A percentile compares a stretch with the other conserved stretches of the same genome.
Conservation (phyloP, 2,329 filamentous ascomycete genomes). For the Leptodontidium sp. region DNA sequence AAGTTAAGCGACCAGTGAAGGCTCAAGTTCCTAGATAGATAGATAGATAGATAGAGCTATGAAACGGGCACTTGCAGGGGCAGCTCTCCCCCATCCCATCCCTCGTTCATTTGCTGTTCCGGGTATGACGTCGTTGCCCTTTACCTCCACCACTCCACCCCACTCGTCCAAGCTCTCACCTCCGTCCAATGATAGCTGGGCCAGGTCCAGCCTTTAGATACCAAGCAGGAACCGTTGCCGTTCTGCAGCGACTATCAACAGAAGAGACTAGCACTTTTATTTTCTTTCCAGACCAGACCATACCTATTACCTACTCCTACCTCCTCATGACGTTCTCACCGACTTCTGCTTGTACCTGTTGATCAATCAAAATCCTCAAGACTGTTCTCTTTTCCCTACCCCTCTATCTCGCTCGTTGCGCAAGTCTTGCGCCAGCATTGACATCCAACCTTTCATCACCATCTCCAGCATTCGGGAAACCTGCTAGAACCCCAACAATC, state of each 20-base stretch:
- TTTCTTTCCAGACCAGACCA: no score
- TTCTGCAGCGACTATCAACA: neutral
- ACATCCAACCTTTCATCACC: neutral
- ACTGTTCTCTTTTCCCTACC: neutral
- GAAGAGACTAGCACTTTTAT: neutral
- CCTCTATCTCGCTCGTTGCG: neutral
- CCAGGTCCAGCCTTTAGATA: neutral
- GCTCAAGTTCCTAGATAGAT: no score
- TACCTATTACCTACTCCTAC: neutral
- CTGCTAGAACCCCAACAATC: conserved; percentile 8
- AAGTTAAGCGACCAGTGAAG: no score
- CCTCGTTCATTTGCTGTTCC: no score
- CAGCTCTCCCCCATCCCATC: no score
- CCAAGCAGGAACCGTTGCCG: no score
- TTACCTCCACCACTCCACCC: no score
- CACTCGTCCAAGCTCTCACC: neutral
- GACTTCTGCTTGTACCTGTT: conserved; percentile 16
- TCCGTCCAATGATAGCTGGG: neutral
- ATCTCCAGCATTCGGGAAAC: conserved; percentile 1
- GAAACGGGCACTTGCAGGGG: no score
- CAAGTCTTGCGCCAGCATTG: conserved; percentile 2
- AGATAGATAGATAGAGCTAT: no score
- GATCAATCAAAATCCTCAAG: conserved; percentile 13
- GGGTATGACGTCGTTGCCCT: no score
- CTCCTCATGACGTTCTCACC: conserved; percentile 4